Conservation (phyloP, 202 grass and related monocot genomes). For the Zoysia matrella region DNA sequence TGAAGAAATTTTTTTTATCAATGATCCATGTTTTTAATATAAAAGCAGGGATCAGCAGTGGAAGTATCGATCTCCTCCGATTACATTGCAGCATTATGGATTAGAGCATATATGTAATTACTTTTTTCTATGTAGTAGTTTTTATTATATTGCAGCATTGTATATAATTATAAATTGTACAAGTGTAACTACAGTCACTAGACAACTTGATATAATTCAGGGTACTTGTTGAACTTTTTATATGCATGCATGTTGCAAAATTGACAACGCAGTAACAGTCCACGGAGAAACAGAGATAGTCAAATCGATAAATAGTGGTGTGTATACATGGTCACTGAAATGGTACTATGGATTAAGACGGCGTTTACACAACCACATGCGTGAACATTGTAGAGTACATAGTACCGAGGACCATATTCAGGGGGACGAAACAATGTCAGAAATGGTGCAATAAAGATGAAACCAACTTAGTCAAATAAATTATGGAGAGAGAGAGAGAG, state of each 20-base stretch:
- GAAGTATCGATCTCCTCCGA: no score
- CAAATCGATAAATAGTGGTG: neutral
- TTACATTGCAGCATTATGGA: no score
- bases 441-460: constrained; percentile 17
- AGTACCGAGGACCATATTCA: neutral
- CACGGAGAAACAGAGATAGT: neutral
- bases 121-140: no score
- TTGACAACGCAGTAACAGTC: neutral
- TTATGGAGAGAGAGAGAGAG: neutral
- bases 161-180: no score
- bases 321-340: neutral
- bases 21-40: no score
- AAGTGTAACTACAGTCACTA: no score
- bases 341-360: neutral
- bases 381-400: constrained; percentile 28
- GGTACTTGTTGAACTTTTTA: no score
- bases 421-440: neutral
- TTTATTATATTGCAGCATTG: no score
- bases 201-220: no score
- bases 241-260: neutral
- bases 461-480: constrained; percentile 39
- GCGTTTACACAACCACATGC: neutral
- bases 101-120: neutral
- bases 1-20: no score
- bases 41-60: no score